Percentiles rank a stretch among this genome's conserved stretches.
These are phyloP conservation scores for Cystobasidium pallidum DNA, from an alignment of 1,284 basidiomycete genomes.

Conservation along the genomic window DNA sequence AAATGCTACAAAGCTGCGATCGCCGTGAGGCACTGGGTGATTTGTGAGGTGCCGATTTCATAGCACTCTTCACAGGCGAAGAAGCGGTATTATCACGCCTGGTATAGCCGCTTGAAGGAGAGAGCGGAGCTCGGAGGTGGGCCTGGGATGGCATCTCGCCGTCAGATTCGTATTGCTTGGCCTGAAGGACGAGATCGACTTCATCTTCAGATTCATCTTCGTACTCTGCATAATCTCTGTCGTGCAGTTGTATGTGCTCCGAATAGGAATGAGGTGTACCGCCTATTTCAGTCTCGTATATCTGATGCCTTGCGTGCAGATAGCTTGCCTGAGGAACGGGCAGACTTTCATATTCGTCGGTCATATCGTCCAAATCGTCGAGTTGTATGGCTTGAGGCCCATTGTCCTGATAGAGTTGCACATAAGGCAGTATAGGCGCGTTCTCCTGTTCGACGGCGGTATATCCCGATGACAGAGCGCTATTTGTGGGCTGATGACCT, in stretches of 20 bases:
- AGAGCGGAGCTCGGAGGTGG: background rate
- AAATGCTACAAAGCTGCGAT: background rate
- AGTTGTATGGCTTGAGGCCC: conserved; percentile 45
- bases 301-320: background rate
- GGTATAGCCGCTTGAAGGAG: background rate
- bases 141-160: background rate
- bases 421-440: background rate
- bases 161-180: conserved; percentile 41
- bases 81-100: background rate
- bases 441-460: background rate
- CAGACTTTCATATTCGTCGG: conserved; percentile 45
- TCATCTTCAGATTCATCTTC: conserved; percentile 42
- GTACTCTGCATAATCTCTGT: conserved; percentile 31
- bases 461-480: conserved; percentile 21
- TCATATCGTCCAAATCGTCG: conserved; percentile 53
- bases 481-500: conserved; percentile 42
- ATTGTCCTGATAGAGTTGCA: conserved; percentile 3
- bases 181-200: conserved; percentile 36
- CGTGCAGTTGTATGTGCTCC: conserved; percentile 17
- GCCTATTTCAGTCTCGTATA: background rate
- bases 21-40: background rate
- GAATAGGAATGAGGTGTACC: conserved; percentile 12
- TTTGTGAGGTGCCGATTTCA: background rate
- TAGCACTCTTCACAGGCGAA: background rate
- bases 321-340: background rate